Base-by-base conservation (phyloP, 192 early-diverging fungal genomes). In the Geosiphon pyriformis region DNA sequence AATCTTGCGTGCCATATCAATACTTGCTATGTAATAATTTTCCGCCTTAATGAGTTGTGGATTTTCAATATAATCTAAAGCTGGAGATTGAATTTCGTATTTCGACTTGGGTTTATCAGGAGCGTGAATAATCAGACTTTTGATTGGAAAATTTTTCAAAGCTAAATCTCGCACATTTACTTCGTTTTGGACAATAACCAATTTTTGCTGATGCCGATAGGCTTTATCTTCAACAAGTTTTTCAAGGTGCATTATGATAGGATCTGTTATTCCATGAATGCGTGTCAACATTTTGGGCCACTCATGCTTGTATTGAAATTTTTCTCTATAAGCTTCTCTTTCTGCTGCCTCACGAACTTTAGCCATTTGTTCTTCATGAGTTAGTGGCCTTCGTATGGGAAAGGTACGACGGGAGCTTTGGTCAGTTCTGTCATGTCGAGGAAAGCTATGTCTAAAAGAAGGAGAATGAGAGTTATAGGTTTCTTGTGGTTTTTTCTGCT, bases 1-100 rank as follows among this genome's bases (percentile, higher is more conserved):
- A n/a, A 78, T 72, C 1, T 69, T 61, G 15, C 70, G 62, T 18
- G 70, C 63, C 49, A 75, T 35, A 57, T 78, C 59, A 18, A 78
- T 66, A 49, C 68, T 68, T 1, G 55, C 52, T 6, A 75, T 25
- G 42, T 70, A 78, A 48, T 72, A 70, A 0, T 69, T 20, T 22
- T 72, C 37, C 4, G 76, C 70, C 4, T 37, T 46, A n/a, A 75
- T 70, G 17, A 27, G 15, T 11, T 67, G 31, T 11, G 73, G 73
- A 7, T 70, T 32, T 26, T 68, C 27, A 2, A 72, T 7, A 7
- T 64, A 42, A 23, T 68, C 59, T 0, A 56, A 33, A 1, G 74
- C 68, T 3, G 74, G 74, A 4, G 34, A 34, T 15, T 72, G 63
- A 30, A 73, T 67, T 1, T 62, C 71, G 29, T 52, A 47, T 48